Conservation (phyloP, 345 rosid species). For the Lepidium sativum region DNA sequence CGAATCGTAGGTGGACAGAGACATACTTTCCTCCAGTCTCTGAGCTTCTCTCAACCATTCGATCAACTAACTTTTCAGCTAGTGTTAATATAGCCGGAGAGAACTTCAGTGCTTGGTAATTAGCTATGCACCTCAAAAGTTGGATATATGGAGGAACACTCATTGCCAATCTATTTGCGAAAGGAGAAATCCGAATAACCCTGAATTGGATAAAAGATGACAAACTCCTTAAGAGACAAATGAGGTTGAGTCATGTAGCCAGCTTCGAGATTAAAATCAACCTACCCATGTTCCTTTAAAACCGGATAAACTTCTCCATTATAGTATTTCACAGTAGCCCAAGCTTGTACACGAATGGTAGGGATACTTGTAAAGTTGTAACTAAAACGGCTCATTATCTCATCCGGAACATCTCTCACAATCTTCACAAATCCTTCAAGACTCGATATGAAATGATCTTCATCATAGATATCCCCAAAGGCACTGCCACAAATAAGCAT, state of each 20-base stretch:
- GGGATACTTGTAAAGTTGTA: conserved; percentile 55
- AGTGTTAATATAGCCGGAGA: conserved; percentile 51
- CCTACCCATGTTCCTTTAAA: conserved; percentile 67
- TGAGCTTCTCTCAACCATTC: conserved; percentile 72
- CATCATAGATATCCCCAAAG: conserved; percentile 77
- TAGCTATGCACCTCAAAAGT: conserved; percentile 75
- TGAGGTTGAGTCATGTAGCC: background rate
- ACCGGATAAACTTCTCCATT: conserved; percentile 53
- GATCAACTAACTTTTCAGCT: conserved; percentile 51
- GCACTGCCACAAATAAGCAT: conserved; percentile 41
- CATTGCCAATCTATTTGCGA: conserved; percentile 98
- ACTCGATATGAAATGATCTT: conserved; percentile 62
- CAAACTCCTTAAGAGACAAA: background rate
- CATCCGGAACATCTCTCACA: conserved; percentile 64
- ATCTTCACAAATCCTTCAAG: conserved; percentile 65
- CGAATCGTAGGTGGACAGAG: conserved; percentile 83
- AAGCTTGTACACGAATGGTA: conserved; percentile 59
- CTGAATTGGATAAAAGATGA: conserved; percentile 34
- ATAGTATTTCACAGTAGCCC: conserved; percentile 73
- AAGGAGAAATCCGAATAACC: conserved; percentile 79
- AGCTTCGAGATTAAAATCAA: background rate
- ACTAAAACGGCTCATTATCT: conserved; percentile 49
- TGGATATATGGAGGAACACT: conserved; percentile 79
- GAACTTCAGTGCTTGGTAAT: conserved; percentile 76
- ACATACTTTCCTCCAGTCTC: conserved; percentile 66